Evolutionary conservation across 768 basidiomycete species (phyloP).

Genomic region (Suillus fuscotomentosus): DNA sequence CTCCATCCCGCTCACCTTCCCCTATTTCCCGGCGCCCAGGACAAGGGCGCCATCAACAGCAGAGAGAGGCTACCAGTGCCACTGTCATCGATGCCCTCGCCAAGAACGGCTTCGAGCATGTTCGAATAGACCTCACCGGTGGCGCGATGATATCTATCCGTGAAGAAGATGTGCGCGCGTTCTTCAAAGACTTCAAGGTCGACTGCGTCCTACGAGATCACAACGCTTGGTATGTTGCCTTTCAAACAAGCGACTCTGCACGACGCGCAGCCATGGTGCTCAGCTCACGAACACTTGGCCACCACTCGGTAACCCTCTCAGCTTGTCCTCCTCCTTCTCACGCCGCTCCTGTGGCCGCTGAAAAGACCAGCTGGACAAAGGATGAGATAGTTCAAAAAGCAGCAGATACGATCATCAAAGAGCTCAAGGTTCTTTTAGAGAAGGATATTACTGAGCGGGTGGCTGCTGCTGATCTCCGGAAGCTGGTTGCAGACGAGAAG

Average conservation of each 20-base stretch:
- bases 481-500: conserved; percentile 54
- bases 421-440: conserved; percentile 54
- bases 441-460: conserved; percentile 66
- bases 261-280: conserved; percentile 69
- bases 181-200: conserved; percentile 70
- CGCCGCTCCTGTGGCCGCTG: conserved; percentile 30
- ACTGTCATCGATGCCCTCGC: conserved; percentile 43
- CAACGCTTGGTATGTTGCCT: conserved; percentile 80
- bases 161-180: conserved; percentile 67
- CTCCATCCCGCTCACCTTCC: conserved; percentile 38
- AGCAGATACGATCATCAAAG: conserved; percentile 51
- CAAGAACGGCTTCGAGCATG: conserved; percentile 65
- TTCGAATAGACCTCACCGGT: conserved; percentile 53
- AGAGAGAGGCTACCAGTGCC: conserved; percentile 20
- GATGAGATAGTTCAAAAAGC: conserved; percentile 55
- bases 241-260: conserved; percentile 59
- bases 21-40: conserved; percentile 41
- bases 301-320: conserved; percentile 57
- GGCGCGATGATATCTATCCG: conserved; percentile 46
- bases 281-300: conserved; percentile 51
- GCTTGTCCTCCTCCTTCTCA: conserved; percentile 38
- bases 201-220: conserved; percentile 73
- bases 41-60: conserved; percentile 23
- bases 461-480: conserved; percentile 51
- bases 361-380: conserved; percentile 50